Conservation (phyloP, 306 rosid species). For the Trifolium subterraneum region DNA sequence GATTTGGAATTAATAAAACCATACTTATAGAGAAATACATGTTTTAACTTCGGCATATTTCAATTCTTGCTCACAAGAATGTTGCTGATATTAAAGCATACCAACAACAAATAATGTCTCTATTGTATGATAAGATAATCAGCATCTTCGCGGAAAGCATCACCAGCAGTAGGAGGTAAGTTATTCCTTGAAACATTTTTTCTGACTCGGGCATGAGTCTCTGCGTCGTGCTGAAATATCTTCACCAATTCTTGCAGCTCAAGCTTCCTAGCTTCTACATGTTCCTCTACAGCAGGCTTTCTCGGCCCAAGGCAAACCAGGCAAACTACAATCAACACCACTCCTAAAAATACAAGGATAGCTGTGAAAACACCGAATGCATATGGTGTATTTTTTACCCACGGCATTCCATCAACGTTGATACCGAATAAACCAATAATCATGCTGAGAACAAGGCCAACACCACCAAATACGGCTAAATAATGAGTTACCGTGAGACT, state of each 20-base stretch:
- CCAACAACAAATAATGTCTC: constrained; percentile 3
- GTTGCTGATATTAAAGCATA: constrained; percentile 1
- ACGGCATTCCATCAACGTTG: constrained; percentile 94
- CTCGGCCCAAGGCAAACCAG: constrained; percentile 72
- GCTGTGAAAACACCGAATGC: constrained; percentile 85
- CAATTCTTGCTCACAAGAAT: no score
- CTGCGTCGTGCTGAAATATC: constrained; percentile 93
- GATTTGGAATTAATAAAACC: no score
- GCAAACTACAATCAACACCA: constrained; percentile 66
- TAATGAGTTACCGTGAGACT: constrained; percentile 93
- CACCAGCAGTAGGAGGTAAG: constrained; percentile 84
- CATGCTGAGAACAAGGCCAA: constrained; percentile 81
- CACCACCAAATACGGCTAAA: constrained; percentile 81
- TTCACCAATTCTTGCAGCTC: constrained; percentile 79
- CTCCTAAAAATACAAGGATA: constrained; percentile 58
- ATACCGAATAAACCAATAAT: constrained; percentile 90
- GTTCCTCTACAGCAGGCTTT: constrained; percentile 57
- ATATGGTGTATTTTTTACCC: constrained; percentile 67
- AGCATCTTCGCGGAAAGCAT: constrained; percentile 44
- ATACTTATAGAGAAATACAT: no score
- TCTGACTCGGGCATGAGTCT: constrained; percentile 81
- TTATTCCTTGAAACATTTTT: constrained; percentile 57
- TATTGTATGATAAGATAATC: constrained; percentile 57
- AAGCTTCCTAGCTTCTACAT: constrained; percentile 77
- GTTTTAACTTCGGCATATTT: no score